Base-by-base conservation (phyloP, 257 asterid genomes). In the Linaria vulgaris region DNA sequence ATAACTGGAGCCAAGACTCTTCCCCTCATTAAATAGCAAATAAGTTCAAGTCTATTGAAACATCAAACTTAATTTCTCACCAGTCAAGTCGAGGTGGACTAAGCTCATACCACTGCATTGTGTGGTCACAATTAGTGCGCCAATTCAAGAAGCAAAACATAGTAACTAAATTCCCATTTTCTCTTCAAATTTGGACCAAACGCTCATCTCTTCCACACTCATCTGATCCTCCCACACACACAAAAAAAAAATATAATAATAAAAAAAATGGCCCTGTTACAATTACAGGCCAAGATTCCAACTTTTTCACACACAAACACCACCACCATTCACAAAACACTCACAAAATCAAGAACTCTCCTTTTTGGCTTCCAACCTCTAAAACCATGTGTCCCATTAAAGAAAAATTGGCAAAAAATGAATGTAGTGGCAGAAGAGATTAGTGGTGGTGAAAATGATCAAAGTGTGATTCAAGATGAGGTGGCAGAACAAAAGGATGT, bases 381-480 rank as follows among this genome's bases (percentile, higher is more conserved):
- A 27, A 71, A 68, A 16, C 72, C 74, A 19, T 45, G 39, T 13
- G 47, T 13, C 51, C 65, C 9, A 10, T 38, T 58, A 38, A 71
- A 55, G 64, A 67, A 19, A 22, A 59, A 27, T 39, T 39, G 54
- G 55, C 78, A 48, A 22, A 76, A 52, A 30, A 34, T 72, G 64
- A 46, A 68, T 24, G 83, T 83, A 22, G 62, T 72, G 41, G 79
- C 78, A 15, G 73, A 74, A 39, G 81, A 72, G 2, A 47, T 74
- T 47, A 54, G n/a, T n/a, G n/a, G n/a, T n/a, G n/a, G n/a, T n/a
- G n/a, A n/a, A n/a, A n/a, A 62, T 34, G 83, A 74, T 64, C 77
- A 74, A 53, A 79, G 76, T 59, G 63, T 74, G 67, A 53, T 77
- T 63, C 59, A 71, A 56, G 94, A 82, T 68, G 90, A 79, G 68